Evolutionary conservation across 1,284 basidiomycete species (phyloP).

Genomic region (Trametes versicolor): DNA sequence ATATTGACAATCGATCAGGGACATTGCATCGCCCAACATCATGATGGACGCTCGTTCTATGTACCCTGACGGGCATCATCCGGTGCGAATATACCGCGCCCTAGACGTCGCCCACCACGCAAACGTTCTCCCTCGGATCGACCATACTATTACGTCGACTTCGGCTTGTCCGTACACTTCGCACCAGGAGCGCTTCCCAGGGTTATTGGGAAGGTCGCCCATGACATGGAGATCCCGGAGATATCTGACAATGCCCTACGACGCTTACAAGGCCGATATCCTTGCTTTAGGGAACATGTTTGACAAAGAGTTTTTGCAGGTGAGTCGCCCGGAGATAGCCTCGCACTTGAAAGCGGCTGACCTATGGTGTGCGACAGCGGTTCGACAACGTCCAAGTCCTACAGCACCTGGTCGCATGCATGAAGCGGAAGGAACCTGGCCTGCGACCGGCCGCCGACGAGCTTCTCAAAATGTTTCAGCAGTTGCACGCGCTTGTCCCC

Average conservation of each 20-base stretch:
- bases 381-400: not conserved
- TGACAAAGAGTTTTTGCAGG: slow-evolving; percentile 34
- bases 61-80: slow-evolving; percentile 43
- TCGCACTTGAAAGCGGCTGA: not conserved
- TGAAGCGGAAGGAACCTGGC: slow-evolving; percentile 2
- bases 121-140: slow-evolving; percentile 21
- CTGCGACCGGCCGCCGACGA: slow-evolving; percentile 2
- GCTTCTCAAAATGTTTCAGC: not conserved
- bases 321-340: slow-evolving; percentile 10
- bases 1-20: slow-evolving; percentile 7
- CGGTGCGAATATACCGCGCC: slow-evolving; percentile 18
- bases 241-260: slow-evolving; percentile 40
- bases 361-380: not conserved
- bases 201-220: slow-evolving; percentile 29
- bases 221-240: slow-evolving; percentile 42
- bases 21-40: slow-evolving; percentile 40
- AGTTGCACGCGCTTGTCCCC: not conserved
- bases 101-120: slow-evolving; percentile 23
- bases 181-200: slow-evolving; percentile 8
- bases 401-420: slow-evolving; percentile 3
- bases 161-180: slow-evolving; percentile 39
- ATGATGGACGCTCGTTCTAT: slow-evolving; percentile 43
- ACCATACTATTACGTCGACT: slow-evolving; percentile 45
- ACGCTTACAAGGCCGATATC: slow-evolving; percentile 44
- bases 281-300: slow-evolving; percentile 42